A percentile compares a stretch with the other conserved stretches of the same genome.
Conservation (phyloP, 768 basidiomycete species). For the Krasilnikovozyma curviuscula region DNA sequence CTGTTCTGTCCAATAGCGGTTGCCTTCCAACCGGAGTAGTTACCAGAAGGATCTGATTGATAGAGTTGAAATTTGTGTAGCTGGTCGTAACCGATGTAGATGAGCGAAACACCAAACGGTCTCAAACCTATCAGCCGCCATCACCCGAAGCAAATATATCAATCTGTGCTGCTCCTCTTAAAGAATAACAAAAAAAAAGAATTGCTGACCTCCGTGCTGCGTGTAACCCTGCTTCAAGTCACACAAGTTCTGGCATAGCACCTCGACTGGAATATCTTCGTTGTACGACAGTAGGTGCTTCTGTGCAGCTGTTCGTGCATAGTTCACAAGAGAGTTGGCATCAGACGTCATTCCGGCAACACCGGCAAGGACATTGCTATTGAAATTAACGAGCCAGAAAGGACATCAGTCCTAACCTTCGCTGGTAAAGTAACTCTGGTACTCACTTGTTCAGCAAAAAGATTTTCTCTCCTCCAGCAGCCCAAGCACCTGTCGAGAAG, state of each 20-base stretch:
- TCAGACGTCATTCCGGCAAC: conserved; percentile 94
- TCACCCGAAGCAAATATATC: too few species aligned
- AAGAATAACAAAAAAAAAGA: not conserved
- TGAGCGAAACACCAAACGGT: conserved; percentile 89
- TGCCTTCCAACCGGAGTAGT: conserved; percentile 95
- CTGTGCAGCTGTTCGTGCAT: conserved; percentile 75
- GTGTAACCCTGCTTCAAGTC: conserved; percentile 98
- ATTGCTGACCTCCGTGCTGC: conserved; percentile 63
- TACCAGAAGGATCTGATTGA: conserved; percentile 94
- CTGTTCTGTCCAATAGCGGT: conserved; percentile 98
- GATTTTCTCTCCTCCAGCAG: conserved; percentile 92
- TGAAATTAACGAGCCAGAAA: not conserved
- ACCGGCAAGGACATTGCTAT: conserved; percentile 81
- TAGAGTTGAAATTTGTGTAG: conserved; percentile 94
- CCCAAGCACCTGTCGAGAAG: conserved; percentile 24
- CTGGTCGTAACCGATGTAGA: conserved; percentile 92
- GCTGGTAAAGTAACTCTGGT: not conserved
- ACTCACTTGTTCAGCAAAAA: conserved; percentile 61
- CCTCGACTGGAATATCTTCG: conserved; percentile 93
- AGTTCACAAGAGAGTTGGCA: conserved; percentile 92
- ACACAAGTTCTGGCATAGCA: conserved; percentile 79
- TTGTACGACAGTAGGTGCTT: conserved; percentile 74
- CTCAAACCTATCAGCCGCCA: conserved; percentile 52
- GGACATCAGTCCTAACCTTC: conserved; percentile 29
- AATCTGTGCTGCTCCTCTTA: too few species aligned